Conservation (phyloP, 768 basidiomycete genomes). For the Termitomyces sp. region DNA sequence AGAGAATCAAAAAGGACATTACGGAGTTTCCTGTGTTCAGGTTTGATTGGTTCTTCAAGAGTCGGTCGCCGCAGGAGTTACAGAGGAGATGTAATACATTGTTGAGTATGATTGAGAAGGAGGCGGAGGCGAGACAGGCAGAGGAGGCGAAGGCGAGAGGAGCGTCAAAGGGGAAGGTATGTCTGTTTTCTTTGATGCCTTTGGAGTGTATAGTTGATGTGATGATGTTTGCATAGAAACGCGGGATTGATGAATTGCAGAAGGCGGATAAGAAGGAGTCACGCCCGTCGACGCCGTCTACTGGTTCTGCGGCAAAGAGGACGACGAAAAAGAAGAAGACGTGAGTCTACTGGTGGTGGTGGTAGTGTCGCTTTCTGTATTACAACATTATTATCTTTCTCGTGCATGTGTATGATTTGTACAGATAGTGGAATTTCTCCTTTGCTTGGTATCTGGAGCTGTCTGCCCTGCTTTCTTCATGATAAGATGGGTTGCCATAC, state of each 20-base stretch:
- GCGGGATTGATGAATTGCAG: slow-evolving; percentile 62
- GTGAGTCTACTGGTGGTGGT: slow-evolving; percentile 13
- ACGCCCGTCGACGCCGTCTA: slow-evolving; percentile 55
- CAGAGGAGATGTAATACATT: slow-evolving; percentile 84
- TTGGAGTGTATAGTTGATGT: background rate
- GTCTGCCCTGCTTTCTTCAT: background rate
- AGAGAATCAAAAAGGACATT: slow-evolving; percentile 93
- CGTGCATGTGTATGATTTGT: background rate
- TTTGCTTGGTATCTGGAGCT: background rate
- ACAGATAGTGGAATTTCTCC: background rate
- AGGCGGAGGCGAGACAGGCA: slow-evolving; percentile 63
- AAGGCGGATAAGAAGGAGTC: slow-evolving; percentile 48
- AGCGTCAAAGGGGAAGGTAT: slow-evolving; percentile 56
- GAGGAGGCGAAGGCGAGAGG: slow-evolving; percentile 64
- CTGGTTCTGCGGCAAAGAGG: slow-evolving; percentile 45
- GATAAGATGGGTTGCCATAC: too few relatives aligned
- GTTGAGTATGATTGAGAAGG: slow-evolving; percentile 88
- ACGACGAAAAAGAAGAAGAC: slow-evolving; percentile 68
- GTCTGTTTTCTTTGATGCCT: slow-evolving; percentile 11
- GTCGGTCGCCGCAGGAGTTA: slow-evolving; percentile 83
- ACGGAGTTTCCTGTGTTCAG: slow-evolving; percentile 95
- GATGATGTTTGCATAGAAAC: slow-evolving; percentile 44
- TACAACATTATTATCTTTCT: background rate
- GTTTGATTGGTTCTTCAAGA: slow-evolving; percentile 99
- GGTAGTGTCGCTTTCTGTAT: background rate